These are phyloP conservation scores for Aspergillus bertholletiae DNA, from an alignment of 495 filamentous ascomycete genomes.

Conservation along the genomic window DNA sequence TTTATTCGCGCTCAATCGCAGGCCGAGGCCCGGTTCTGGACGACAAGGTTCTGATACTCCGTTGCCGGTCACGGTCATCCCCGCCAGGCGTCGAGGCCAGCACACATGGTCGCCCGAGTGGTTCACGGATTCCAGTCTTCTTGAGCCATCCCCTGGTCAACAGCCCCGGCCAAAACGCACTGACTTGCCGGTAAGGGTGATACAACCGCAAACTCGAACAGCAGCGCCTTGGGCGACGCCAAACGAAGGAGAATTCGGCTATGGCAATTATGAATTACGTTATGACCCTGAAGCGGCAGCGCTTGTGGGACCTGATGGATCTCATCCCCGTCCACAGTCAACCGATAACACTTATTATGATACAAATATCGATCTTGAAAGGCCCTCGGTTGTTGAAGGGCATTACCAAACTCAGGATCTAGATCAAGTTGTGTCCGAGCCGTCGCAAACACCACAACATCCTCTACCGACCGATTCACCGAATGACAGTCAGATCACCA, in stretches of 20 bases:
- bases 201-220: slow-evolving; percentile 34
- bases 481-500: not conserved
- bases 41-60: slow-evolving; percentile 26
- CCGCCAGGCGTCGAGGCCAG: slow-evolving; percentile 55
- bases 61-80: slow-evolving; percentile 65
- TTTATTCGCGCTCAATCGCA: slow-evolving; percentile 32
- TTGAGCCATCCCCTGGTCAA: slow-evolving; percentile 13
- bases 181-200: slow-evolving; percentile 34
- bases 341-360: not conserved
- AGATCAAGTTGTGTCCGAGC: not conserved
- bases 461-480: not conserved
- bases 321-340: not conserved
- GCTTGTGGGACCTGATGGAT: slow-evolving; percentile 30
- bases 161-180: slow-evolving; percentile 12
- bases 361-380: not conserved
- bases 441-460: not conserved
- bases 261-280: slow-evolving; percentile 31
- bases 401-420: not conserved
- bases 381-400: not conserved
- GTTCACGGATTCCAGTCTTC: slow-evolving; percentile 17
- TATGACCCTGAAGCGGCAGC: slow-evolving; percentile 47
- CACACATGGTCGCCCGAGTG: slow-evolving; percentile 42
- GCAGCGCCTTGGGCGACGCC: slow-evolving; percentile 39
- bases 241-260: slow-evolving; percentile 23
- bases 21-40: slow-evolving; percentile 18